Evolutionary conservation across 345 rosid species (phyloP), one percentile per base, ranked within the genome.

Genomic region (Isatis tinctoria): DNA sequence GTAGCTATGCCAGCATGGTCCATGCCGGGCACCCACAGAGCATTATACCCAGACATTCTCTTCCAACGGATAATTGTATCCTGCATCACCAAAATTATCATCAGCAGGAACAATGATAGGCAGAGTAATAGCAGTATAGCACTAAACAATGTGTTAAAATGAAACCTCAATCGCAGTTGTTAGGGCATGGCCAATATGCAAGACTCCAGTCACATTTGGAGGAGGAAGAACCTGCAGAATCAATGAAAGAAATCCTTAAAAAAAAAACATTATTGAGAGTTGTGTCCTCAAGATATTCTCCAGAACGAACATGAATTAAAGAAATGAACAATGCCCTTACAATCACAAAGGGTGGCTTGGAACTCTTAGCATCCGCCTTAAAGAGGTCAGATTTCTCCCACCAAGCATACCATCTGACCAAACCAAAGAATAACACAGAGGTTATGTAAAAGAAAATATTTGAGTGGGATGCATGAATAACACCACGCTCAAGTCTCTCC

Each of bases 1-100:
- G 98, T 94, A 68, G 98, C 96, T 78, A 94, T 94, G 78, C 97
- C 97, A 68, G 97, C 98, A 82, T 95, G 99, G 75, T 95, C 99
- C 74, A 87, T 80, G 14, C 97, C 97, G 27, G 97, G 97, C 18
- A 95, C 91, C 99, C 99, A 90, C 75, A 92, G 70, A 64, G 97
- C n/a, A n/a, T n/a, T n/a, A n/a, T n/a, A n/a, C n/a, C n/a, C n/a
- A n/a, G n/a, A n/a, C n/a, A n/a, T n/a, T 61, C 99, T 82, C 86
- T 80, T 86, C 89, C 90, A 95, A 11, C 97, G 96, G 68, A 92
- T 88, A 28, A 91, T 86, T 1, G 88, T 83, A 85, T 95, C 99
- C 98, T 94, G 85, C 68, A 73, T 28, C 44, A 20, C 17, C 22
- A 28, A 61, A 63, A 10, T 22, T 49, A 22, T 3, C 27, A 22